These are phyloP conservation scores for Mayamaea pseudoterrestris DNA, from an alignment of 108 stramenopile species.

Conservation along the genomic window DNA sequence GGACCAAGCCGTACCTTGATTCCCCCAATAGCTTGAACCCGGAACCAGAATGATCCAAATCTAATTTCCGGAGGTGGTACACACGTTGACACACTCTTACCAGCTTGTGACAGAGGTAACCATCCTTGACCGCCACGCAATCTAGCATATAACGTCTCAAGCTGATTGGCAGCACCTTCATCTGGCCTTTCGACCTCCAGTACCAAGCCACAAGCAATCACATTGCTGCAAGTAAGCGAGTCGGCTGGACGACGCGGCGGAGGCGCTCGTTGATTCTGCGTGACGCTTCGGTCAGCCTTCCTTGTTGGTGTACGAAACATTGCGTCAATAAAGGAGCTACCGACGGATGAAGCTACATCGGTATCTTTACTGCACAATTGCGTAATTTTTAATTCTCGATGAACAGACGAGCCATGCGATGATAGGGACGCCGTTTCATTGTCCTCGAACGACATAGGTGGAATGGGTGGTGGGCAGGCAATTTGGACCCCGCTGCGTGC, in stretches of 20 bases:
- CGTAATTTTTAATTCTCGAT: too few relatives aligned
- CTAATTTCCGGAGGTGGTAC: conserved; percentile 43
- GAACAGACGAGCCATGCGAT: conserved; percentile 19
- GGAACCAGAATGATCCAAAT: conserved; percentile 79
- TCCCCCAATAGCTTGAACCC: conserved; percentile 44
- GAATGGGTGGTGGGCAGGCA: conserved; percentile 36
- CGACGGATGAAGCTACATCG: conserved; percentile 48
- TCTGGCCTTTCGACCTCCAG: conserved; percentile 54
- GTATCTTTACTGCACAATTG: conserved; percentile 19
- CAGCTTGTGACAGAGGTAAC: conserved; percentile 46
- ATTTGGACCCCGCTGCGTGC: conserved; percentile 44
- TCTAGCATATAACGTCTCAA: conserved; percentile 35
- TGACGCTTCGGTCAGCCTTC: conserved; percentile 16
- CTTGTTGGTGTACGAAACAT: conserved; percentile 43
- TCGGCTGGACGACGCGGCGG: too few relatives aligned
- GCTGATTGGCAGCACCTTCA: conserved; percentile 4
- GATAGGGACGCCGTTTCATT: conserved; percentile 28
- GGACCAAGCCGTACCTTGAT: conserved; percentile 70
- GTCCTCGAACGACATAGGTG: conserved; percentile 5
- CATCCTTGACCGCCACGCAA: conserved; percentile 70
- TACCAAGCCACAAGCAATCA: conserved; percentile 60
- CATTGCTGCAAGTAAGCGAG: too few relatives aligned
- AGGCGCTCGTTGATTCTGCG: too few relatives aligned
- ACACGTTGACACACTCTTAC: conserved; percentile 12
- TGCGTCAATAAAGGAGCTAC: conserved; percentile 41